Base-by-base conservation (phyloP, 192 early-diverging fungal genomes). In the Coemansia erecta region DNA sequence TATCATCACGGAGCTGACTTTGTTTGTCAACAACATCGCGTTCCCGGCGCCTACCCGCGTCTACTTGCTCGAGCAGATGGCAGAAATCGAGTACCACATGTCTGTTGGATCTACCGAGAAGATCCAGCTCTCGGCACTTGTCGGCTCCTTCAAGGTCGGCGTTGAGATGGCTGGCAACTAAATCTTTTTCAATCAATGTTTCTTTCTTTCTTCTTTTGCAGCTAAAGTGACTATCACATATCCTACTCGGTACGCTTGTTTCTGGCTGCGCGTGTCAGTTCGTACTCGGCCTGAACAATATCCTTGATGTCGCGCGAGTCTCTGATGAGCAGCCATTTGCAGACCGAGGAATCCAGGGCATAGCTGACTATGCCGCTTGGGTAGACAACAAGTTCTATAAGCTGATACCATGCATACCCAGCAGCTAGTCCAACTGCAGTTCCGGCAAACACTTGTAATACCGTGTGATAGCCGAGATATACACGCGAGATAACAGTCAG, bases 61-160 rank as follows among this genome's bases (percentile, higher is more conserved):
- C 13, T 83, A 85, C 58, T 40, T 99, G 55, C 63, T 97, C 10
- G 89, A 90, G 54, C 83, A 87, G 53, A 62, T 99, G 56, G 91
- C 92, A 3, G 89, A 94, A 41, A 90, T 98, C 24, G 95, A 99
- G 86, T 62, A 61, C 43, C 86, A 90, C 57, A 82, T 99, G 69
- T 80, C 88, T 1, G 85, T 84, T 13, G 95, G 93, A 0, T 85
- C 90, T 37, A 88, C 81, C 12, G 94, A 98, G 62, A 90, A 86
- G 61, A 81, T 95, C 50, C 97, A 99, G 72, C 78, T 95, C 17
- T 84, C 84, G 3, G 88, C 95, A 10, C 57, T 99, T 37, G 76
- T 97, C n/a, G 94, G 93, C 13, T 82, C 85, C 0, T 98, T 96
- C 64, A 91, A 89, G 68, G 74, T 89, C 23, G 89, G 85, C 1